Evolutionary conservation across 2,329 filamentous ascomycete species (phyloP).

Genomic region (Epichloe brachyelytri): DNA sequence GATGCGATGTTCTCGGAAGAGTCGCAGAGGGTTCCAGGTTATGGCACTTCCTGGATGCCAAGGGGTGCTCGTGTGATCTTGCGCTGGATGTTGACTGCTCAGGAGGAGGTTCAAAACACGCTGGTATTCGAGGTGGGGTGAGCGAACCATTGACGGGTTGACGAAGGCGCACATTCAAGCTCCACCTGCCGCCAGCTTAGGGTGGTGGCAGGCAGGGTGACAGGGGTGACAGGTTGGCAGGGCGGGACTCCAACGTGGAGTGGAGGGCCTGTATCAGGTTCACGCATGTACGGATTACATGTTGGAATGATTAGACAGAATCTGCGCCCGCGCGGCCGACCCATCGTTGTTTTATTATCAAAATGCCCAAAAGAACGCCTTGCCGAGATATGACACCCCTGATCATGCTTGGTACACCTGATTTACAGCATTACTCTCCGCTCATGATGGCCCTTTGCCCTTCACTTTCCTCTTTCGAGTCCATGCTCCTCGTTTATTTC

Average conservation of each 20-base stretch:
- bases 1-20: not conserved
- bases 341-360: not conserved
- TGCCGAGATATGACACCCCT: not conserved
- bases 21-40: not conserved
- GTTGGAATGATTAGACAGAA: no score
- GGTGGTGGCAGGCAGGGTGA: no score
- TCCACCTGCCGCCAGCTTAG: not conserved
- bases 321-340: not conserved
- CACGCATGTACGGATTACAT: no score
- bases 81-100: not conserved
- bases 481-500: not conserved
- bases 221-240: no score
- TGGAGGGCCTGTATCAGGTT: no score
- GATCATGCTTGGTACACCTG: slow-evolving; percentile 4
- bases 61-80: not conserved
- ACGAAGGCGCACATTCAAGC: not conserved
- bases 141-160: not conserved
- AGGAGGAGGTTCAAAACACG: not conserved
- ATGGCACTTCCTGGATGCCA: not conserved
- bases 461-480: not conserved
- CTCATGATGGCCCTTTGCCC: not conserved
- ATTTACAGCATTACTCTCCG: slow-evolving; percentile 1
- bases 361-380: not conserved
- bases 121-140: not conserved
- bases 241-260: not conserved